Evolutionary conservation across 192 early-diverging fungal genomes (phyloP), one percentile per base, ranked within the genome.

Genomic region (Gamsiella multidivaricata): DNA sequence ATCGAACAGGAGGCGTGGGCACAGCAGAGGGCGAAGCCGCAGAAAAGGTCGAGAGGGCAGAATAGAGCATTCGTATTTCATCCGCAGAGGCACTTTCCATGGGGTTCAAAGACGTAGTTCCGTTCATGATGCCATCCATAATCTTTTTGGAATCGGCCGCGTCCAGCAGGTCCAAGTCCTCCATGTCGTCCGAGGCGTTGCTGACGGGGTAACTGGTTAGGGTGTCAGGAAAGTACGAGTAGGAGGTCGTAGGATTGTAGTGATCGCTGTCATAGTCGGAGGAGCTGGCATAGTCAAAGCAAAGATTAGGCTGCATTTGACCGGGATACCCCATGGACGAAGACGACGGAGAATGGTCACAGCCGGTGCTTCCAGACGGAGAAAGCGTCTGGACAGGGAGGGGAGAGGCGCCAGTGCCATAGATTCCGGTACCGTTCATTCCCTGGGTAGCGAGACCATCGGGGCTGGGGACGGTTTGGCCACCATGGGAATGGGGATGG

Each of bases 201-300:
- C 74, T 78, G 23, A 78, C 74, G 28, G 74, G 57, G 32, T 78
- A 78, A 47, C 57, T 78, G 28, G 74, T 9, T 53, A 78, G 17
- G 0, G 59, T 57, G 17, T 78, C 66, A n/a, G 74, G 74, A 36
- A 78, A 78, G 61, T 69, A 78, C n/a, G 74, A 69, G 54, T 78
- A 78, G 14, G 74, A 69, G 29, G 59, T 57, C 8, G 74, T 69
- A 6, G 65, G 63, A 3, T 70, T 39, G 39, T 69, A 69, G 31
- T 78, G 65, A 15, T 78, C 74, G 46, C 74, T 78, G 20, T 78
- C 74, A 33, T 78, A 78, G 18, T 78, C 74, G 26, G 74, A 78
- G 8, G 74, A 78, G 65, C 74, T 78, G 20, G 60, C 54, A 53
- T 78, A 78, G 54, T 78, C 74, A 64, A 78, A 68, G 65, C 74